Conservation (phyloP, 345 rosid genomes). For the Aquilaria sinensis region DNA sequence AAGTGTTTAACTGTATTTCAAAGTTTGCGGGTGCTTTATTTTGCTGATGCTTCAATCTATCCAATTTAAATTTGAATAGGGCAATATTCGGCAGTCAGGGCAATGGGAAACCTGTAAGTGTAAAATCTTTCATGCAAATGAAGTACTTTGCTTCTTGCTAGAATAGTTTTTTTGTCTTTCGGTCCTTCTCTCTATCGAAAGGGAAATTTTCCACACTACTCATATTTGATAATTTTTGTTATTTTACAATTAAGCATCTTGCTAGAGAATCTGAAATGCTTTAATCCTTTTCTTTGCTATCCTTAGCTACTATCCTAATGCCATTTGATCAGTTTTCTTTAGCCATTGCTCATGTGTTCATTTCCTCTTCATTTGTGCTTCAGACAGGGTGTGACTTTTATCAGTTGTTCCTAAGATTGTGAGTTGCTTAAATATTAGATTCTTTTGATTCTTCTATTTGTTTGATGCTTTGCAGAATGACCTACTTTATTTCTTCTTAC, state of each 20-base stretch:
- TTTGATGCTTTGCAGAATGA: too few species aligned
- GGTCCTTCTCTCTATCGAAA: conserved; percentile 21
- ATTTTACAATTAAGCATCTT: conserved; percentile 37
- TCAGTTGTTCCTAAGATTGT: too few species aligned
- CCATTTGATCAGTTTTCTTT: conserved; percentile 33
- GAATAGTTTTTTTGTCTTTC: conserved; percentile 24
- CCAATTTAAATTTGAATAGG: conserved; percentile 37
- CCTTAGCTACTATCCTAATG: conserved; percentile 57
- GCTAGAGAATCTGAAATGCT: conserved; percentile 54
- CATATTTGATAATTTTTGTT: conserved; percentile 35
- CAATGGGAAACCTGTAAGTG: conserved; percentile 25
- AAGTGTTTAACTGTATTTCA: conserved; percentile 53
- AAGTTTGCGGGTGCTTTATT: conserved; percentile 54
- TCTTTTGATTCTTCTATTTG: too few species aligned
- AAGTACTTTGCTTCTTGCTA: conserved; percentile 25
- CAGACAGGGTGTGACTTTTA: too few species aligned
- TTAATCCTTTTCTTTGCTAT: conserved; percentile 48
- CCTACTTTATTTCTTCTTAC: too few species aligned
- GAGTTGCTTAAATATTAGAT: too few species aligned
- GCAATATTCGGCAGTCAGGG: conserved; percentile 30
- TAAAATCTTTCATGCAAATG: conserved; percentile 25
- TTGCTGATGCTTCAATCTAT: conserved; percentile 41
- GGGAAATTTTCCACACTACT: conserved; percentile 22
- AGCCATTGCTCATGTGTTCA: too few species aligned
- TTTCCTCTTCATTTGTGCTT: too few species aligned